A percentile compares a stretch with the other conserved stretches of the same genome.
These are phyloP conservation scores for Colletotrichum neosansevieriae DNA, from an alignment of 2,329 filamentous ascomycete genomes.

Conservation along the genomic window DNA sequence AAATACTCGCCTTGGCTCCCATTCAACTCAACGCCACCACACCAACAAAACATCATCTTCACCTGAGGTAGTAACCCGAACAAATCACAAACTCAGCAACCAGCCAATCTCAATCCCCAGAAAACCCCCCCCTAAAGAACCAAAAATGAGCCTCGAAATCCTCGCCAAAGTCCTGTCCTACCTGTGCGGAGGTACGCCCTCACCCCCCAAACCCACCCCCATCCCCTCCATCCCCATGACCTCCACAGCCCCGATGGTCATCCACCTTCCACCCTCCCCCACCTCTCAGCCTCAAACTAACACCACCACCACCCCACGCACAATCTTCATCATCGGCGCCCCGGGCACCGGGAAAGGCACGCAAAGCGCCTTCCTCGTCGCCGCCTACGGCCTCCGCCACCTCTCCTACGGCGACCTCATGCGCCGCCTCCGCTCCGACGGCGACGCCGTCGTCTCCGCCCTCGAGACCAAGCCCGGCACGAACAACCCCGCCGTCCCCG, in stretches of 20 bases:
- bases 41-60: too few relatives aligned
- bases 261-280: too few relatives aligned
- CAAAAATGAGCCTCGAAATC: not conserved
- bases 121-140: too few relatives aligned
- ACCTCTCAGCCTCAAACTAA: not conserved
- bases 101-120: too few relatives aligned
- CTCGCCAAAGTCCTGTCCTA: not conserved
- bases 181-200: not conserved
- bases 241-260: not conserved
- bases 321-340: slow-evolving; percentile 12
- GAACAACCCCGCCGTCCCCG: not conserved
- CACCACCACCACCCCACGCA: not conserved
- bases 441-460: not conserved
- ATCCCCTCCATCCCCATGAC: too few relatives aligned
- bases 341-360: slow-evolving; percentile 2
- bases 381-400: not conserved
- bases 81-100: too few relatives aligned
- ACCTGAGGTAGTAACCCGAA: too few relatives aligned
- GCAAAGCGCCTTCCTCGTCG: not conserved
- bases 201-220: too few relatives aligned
- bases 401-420: slow-evolving; percentile 11
- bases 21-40: too few relatives aligned
- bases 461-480: not conserved
- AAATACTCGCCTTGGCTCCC: too few relatives aligned
- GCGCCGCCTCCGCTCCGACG: not conserved